Base-by-base conservation (phyloP, 192 early-diverging fungal species). In the Coemansia sp. region DNA sequence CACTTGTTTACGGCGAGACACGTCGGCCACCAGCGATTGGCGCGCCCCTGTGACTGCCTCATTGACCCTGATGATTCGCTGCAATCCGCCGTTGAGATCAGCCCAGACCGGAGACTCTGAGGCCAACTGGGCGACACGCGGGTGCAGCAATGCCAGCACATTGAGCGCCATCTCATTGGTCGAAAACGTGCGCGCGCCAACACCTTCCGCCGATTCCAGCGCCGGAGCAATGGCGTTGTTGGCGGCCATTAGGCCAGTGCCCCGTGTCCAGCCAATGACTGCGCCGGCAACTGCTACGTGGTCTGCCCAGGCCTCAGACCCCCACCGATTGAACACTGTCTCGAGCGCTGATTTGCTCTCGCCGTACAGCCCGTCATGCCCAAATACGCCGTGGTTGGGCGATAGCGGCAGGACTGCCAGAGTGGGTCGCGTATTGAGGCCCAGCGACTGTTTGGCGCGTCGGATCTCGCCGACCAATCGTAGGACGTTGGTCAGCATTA, bases 181-280 rank as follows among this genome's bases (percentile, higher is more conserved):
- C 27, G 92, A 93, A 86, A 96, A 98, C 26, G 95, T 96, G 67
- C 93, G 86, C 11, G 89, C 87, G 54, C 93, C 92, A 48, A 87
- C 81, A 52, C 79, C 76, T 71, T 95, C 94, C 18, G 94, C 83
- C 34, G 85, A 84, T 62, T 91, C 85, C 46, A 50, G 46, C 26
- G 52, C 52, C n/a, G 27, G 8, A 7, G 93, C 90, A 53, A 95
- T 87, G 29, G 89, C 81, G 83, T 98, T 93, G 85, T 94, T 96
- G 60, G 82, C 81, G 18, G 84, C 85, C 95, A 98, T 98, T 58
- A 98, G 83, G 22, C 92, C 92, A 37, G 95, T 98, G 58, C 94
- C 94, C 70, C 95, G 88, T 41, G 95, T 98, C 95, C 95, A 98
- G 53, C 95, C 95, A 76, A 98, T 96, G 53, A 92, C 87, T 39